Conservation (phyloP, 352 stramenopile species). For the Thalassiosira livingstoniorum region DNA sequence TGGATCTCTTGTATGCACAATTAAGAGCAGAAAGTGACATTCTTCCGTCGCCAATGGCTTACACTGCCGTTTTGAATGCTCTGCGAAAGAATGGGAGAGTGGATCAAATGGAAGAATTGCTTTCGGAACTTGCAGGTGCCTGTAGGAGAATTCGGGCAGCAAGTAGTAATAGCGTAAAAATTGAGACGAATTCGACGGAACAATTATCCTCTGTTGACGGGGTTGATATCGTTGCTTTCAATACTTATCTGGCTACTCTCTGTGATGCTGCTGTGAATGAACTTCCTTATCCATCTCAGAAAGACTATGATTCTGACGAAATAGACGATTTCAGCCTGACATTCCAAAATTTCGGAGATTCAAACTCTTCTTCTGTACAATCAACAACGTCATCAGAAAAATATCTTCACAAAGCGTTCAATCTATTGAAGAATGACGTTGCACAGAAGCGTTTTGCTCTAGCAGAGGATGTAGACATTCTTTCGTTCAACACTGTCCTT, state of each 20-base stretch:
- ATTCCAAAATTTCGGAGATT: constrained; percentile 3
- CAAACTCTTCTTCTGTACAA: not conserved
- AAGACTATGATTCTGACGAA: not conserved
- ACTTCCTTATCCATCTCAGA: constrained; percentile 24
- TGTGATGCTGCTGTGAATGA: constrained; percentile 59
- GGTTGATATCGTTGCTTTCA: constrained; percentile 67
- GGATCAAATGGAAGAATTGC: constrained; percentile 49
- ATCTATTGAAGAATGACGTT: constrained; percentile 41
- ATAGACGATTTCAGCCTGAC: not conserved
- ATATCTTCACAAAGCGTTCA: constrained; percentile 52
- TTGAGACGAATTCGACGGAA: not conserved
- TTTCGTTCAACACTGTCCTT: constrained; percentile 71
- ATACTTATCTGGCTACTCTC: constrained; percentile 72
- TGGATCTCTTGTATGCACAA: constrained; percentile 45
- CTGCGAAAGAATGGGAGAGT: constrained; percentile 58
- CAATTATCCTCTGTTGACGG: constrained; percentile 19
- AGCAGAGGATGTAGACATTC: constrained; percentile 46
- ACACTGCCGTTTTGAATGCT: constrained; percentile 61
- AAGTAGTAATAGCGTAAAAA: not conserved
- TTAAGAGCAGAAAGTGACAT: constrained; percentile 15
- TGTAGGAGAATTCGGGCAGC: constrained; percentile 17
- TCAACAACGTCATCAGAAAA: constrained; percentile 41
- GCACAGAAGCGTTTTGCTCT: constrained; percentile 35
- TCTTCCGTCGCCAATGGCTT: constrained; percentile 63
- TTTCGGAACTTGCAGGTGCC: constrained; percentile 43